Conservation (phyloP, 1,284 basidiomycete genomes). For the Apiotrichum akiyoshidainum region DNA sequence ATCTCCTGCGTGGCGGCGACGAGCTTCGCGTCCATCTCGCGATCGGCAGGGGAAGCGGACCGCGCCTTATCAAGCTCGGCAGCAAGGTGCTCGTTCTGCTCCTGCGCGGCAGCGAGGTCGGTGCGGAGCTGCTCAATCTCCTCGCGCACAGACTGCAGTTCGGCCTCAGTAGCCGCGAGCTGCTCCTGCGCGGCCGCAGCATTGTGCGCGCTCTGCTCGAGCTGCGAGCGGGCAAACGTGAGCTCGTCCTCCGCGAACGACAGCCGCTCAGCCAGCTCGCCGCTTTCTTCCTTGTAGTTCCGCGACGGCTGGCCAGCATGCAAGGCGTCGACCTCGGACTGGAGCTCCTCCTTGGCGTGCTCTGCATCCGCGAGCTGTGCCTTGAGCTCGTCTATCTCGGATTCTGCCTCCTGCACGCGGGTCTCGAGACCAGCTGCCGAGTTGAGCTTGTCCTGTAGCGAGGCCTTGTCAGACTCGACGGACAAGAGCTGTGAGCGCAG, state of each 20-base stretch:
- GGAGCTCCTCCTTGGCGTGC: slow-evolving; percentile 1
- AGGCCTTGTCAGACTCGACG: too few relatives aligned
- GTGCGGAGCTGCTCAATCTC: background rate
- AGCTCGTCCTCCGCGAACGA: background rate
- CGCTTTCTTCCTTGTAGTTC: background rate
- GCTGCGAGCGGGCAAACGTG: background rate
- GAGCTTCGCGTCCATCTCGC: background rate
- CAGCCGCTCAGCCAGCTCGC: background rate
- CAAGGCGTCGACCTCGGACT: slow-evolving; percentile 2
- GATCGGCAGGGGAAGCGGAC: background rate
- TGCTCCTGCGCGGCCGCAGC: background rate
- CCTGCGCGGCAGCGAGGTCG: background rate
- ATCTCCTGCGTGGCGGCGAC: background rate
- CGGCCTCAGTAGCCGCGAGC: background rate
- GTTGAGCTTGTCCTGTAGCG: too few relatives aligned
- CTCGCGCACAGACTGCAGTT: background rate
- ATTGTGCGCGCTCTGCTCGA: background rate
- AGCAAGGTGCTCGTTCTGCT: background rate
- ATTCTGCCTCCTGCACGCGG: background rate
- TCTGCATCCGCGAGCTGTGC: background rate
- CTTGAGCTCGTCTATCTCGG: background rate
- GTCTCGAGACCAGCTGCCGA: background rate
- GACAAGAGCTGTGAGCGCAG: background rate
- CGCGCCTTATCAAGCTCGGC: background rate
- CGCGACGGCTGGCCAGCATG: background rate